These are phyloP conservation scores for Cladochytrium replicatum DNA, from an alignment of 192 early-diverging fungal species.

Conservation along the genomic window DNA sequence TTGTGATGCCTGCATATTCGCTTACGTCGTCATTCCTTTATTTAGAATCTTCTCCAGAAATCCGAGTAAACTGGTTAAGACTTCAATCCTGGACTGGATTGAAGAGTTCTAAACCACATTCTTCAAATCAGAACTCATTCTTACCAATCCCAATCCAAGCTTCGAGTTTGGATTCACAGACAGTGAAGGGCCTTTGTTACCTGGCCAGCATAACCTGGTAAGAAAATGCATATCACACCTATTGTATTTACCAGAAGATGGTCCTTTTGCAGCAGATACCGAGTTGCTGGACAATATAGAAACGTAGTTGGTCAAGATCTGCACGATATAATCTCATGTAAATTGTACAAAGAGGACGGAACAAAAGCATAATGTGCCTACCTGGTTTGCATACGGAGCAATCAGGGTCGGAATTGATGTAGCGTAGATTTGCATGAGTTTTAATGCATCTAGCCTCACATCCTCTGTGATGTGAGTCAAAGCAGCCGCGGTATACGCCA, in stretches of 20 bases:
- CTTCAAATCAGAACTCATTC: conserved; percentile 12
- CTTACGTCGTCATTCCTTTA: conserved; percentile 19
- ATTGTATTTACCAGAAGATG: too few species aligned
- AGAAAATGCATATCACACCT: neutral
- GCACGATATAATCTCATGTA: conserved; percentile 2
- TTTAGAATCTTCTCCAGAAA: conserved; percentile 46
- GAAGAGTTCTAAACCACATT: too few species aligned
- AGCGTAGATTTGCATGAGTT: conserved; percentile 66
- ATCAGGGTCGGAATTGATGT: conserved; percentile 51
- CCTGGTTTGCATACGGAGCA: conserved; percentile 57
- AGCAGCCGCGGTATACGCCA: conserved; percentile 72
- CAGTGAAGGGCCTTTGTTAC: conserved; percentile 9
- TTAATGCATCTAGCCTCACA: conserved; percentile 68
- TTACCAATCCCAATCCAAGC: conserved; percentile 17
- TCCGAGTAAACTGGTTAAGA: conserved; percentile 44
- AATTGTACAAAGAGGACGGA: neutral
- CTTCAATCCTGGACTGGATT: conserved; percentile 42
- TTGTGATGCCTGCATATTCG: conserved; percentile 10
- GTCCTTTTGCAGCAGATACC: too few species aligned
- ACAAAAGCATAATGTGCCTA: conserved; percentile 12
- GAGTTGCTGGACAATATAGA: conserved; percentile 44
- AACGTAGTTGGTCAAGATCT: conserved; percentile 58
- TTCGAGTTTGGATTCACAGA: conserved; percentile 18
- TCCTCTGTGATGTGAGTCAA: conserved; percentile 87
- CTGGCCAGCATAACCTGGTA: neutral